A percentile compares a stretch with the other conserved stretches of the same genome.
phyloP scores from a whole-genome alignment of 1,139 yeast genomes.

The Komagataea norvegica region DNA sequence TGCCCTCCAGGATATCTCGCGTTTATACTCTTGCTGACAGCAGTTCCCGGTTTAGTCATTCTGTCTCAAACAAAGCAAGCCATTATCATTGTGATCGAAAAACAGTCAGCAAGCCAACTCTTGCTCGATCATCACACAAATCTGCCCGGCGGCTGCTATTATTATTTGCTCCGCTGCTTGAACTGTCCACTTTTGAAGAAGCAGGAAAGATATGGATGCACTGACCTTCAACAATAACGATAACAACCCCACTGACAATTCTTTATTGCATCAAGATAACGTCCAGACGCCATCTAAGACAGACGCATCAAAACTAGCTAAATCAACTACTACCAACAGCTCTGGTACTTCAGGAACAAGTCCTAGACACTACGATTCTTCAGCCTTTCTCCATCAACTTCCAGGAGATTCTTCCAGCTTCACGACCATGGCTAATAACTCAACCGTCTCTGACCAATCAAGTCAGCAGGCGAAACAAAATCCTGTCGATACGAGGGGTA shows the following conservation, averaged over 20 bases:
- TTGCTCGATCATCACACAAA: too few relatives aligned
- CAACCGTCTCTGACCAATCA: constrained; percentile 3
- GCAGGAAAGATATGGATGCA: constrained; percentile 15
- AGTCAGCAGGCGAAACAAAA: constrained; percentile 3
- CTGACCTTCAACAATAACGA: constrained; percentile 15
- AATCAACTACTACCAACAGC: neutral
- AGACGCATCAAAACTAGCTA: neutral
- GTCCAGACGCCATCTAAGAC: neutral
- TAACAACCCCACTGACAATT: constrained; percentile 9
- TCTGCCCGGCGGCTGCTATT: too few relatives aligned
- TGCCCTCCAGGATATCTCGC: too few relatives aligned
- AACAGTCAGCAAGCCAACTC: too few relatives aligned
- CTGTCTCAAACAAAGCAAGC: too few relatives aligned
- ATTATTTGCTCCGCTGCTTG: too few relatives aligned
- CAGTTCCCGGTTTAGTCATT: too few relatives aligned
- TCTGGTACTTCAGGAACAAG: constrained; percentile 9
- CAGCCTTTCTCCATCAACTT: neutral
- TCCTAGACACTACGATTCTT: constrained; percentile 16
- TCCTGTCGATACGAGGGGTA: constrained; percentile 8
- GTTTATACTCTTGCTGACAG: too few relatives aligned
- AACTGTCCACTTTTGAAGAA: too few relatives aligned
- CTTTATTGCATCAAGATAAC: neutral
- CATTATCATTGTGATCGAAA: too few relatives aligned
- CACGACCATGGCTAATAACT: constrained; percentile 8
- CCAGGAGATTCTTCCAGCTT: neutral